These are phyloP conservation scores for Xylariaceae sp. DNA, from an alignment of 2,329 filamentous ascomycete species.

Conservation along the genomic window DNA sequence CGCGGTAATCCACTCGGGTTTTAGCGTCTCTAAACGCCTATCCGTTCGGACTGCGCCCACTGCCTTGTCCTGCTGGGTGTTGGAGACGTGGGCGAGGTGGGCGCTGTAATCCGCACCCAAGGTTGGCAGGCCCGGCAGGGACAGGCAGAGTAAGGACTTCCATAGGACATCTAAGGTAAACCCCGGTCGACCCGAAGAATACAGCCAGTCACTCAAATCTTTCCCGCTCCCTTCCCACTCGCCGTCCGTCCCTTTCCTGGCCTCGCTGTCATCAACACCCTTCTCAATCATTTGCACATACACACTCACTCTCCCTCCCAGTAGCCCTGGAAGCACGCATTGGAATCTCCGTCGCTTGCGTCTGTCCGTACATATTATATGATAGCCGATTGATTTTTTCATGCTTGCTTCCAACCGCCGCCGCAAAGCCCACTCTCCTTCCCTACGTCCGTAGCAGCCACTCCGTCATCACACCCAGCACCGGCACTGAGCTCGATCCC, in stretches of 20 bases:
- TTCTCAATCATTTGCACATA: background rate
- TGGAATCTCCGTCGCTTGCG: background rate
- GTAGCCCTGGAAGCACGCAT: conserved; percentile 3
- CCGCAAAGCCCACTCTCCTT: background rate
- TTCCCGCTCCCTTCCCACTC: background rate
- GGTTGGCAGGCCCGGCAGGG: too few relatives aligned
- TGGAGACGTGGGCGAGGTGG: too few relatives aligned
- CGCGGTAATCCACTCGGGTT: too few relatives aligned
- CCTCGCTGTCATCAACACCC: conserved; percentile 18
- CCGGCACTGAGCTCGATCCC: background rate
- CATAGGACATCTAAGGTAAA: background rate
- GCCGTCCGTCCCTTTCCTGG: conserved; percentile 2
- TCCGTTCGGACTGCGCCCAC: background rate
- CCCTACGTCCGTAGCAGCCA: background rate
- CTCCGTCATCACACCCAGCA: background rate
- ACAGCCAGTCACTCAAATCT: background rate
- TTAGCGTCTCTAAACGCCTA: background rate
- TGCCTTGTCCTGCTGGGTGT: too few relatives aligned
- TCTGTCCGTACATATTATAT: too few relatives aligned
- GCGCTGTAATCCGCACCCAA: too few relatives aligned
- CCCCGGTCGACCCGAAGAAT: conserved; percentile 22
- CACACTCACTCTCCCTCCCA: conserved; percentile 7
- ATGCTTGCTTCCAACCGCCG: too few relatives aligned
- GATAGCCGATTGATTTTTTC: too few relatives aligned
- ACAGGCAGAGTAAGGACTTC: too few relatives aligned